These are phyloP conservation scores for Hygrophoropsis aurantiaca DNA, from an alignment of 768 basidiomycete species.

Conservation along the genomic window DNA sequence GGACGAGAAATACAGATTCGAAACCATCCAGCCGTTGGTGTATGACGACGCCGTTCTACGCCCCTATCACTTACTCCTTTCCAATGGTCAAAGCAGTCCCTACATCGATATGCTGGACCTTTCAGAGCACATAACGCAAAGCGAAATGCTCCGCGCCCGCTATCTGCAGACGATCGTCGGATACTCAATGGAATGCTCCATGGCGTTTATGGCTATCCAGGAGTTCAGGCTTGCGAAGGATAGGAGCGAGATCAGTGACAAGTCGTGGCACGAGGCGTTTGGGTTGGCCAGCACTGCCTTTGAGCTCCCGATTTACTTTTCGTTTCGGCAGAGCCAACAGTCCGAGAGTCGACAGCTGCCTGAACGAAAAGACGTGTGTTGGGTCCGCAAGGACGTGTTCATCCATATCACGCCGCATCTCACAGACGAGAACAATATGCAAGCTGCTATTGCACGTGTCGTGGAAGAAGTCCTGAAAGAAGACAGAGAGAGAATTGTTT, in stretches of 20 bases:
- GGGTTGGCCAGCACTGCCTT: background rate
- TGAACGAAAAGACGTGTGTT: background rate
- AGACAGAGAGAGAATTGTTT: background rate
- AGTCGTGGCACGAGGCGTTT: background rate
- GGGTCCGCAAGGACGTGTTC: slow-evolving; percentile 2
- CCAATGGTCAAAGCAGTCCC: no score
- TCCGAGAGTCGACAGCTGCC: no score
- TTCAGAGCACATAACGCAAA: background rate
- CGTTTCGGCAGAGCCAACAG: no score
- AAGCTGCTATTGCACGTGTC: background rate
- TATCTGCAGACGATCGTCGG: background rate
- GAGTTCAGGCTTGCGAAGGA: no score
- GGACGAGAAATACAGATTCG: no score
- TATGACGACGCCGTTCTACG: no score
- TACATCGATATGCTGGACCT: no score
- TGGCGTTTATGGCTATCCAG: no score
- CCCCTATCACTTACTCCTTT: no score
- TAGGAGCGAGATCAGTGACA: no score
- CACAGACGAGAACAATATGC: slow-evolving; percentile 1
- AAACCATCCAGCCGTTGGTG: no score
- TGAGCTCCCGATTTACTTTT: background rate
- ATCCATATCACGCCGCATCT: slow-evolving; percentile 1
- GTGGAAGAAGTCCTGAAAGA: background rate
- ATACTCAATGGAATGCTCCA: background rate
- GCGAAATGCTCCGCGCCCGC: background rate